Base-by-base conservation (phyloP, 306 rosid species). In the Trifolium subterraneum region DNA sequence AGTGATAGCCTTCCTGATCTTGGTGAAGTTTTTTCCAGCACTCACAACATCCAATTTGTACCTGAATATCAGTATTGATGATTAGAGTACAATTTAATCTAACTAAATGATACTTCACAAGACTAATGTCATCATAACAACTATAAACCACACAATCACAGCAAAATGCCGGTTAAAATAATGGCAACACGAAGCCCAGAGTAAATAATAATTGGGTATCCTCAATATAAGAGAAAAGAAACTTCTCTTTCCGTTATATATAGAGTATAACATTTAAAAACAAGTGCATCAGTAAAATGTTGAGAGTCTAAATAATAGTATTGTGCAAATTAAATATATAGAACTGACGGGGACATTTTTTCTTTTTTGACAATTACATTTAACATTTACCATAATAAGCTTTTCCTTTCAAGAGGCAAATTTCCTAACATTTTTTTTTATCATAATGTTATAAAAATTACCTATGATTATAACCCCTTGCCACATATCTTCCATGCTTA, bases 1-100 rank as follows among this genome's bases (percentile, higher is more conserved):
- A 2, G 96, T 79, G 39, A 90, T 88, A 6, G 98, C 96, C 88
- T 93, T 88, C 87, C 95, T 84, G 67, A 88, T 86, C 87, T 87
- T 89, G 12, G 87, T 86, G 75, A 79, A 83, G 79, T 90, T 87
- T 84, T 86, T 93, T 25, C 96, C 98, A 27, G 91, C 90, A 77
- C 88, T 89, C 36, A 86, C 90, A 13, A 92, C 94, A 35, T 92
- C 98, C 84, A 90, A 79, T 69, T 90, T 91, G 79, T 91, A 91
- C 90, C 95, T 91, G 87, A 71, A 79, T 45, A 16, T 7, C 62
- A 76, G 15, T 41, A 63, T 39, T 19, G 13, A 14, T 23, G 50
- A 61, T 25, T 64, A 60, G 82, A 76, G 62, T 55, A 56, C 70
- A 68, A 54, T 65, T 64, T 45, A 67, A 74, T 44, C 48, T 42